A percentile compares a stretch with the other conserved stretches of the same genome.
These are phyloP conservation scores for Solanum pennellii DNA, from an alignment of 257 asterid genomes.

Conservation along the genomic window DNA sequence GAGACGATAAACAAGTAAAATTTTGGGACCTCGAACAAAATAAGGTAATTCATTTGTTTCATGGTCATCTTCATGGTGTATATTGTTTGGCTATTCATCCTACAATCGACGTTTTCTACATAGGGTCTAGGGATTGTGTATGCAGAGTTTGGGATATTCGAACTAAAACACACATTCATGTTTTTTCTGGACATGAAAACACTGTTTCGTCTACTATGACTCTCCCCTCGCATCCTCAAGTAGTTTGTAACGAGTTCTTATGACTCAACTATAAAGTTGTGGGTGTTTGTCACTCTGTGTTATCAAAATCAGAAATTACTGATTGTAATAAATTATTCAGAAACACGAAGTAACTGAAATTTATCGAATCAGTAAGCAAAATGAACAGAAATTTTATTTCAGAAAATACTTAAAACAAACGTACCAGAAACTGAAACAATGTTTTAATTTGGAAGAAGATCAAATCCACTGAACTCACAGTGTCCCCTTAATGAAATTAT, in stretches of 20 bases:
- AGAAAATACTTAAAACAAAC: too few species aligned
- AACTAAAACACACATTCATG: background rate
- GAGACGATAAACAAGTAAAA: background rate
- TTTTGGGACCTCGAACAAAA: background rate
- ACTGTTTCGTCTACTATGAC: background rate
- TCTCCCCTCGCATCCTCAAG: background rate
- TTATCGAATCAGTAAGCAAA: too few species aligned
- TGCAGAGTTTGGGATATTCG: background rate
- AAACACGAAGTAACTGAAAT: too few species aligned
- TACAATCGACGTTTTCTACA: background rate
- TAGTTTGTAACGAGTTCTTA: constrained; percentile 27
- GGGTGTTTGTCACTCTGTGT: too few species aligned
- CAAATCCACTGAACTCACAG: too few species aligned
- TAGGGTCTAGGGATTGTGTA: background rate
- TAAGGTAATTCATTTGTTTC: background rate
- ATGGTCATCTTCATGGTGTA: background rate
- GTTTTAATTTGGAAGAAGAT: too few species aligned
- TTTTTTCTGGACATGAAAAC: background rate
- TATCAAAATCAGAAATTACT: too few species aligned
- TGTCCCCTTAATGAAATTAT: too few species aligned
- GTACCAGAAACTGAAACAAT: too few species aligned
- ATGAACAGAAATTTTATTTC: too few species aligned
- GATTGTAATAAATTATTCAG: too few species aligned
- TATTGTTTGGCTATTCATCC: background rate
- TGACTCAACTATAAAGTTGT: constrained; percentile 68